Evolutionary conservation across 1,284 basidiomycete species (phyloP), one percentile per base, ranked within the genome.

Genomic region (Rhizoctonia solani): DNA sequence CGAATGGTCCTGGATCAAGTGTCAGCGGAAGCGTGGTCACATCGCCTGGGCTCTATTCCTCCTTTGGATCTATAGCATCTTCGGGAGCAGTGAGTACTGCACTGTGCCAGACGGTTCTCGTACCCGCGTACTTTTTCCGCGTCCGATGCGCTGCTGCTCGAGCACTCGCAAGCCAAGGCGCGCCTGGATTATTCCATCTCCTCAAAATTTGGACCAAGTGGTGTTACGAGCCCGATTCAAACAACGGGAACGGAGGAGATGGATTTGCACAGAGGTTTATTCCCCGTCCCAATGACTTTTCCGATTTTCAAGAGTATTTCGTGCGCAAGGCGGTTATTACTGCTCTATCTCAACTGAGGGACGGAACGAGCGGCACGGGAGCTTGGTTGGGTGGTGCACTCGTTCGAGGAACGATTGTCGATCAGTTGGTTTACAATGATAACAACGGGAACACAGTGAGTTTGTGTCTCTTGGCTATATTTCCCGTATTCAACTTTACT

Each of bases 101-200:
- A 3, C 82, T 99, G 61, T 94, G 94, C 27, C 93, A 94, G 78
- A 95, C 94, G 0, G 90, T 97, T 3, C 83, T 99, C 27, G 95
- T 98, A 23, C 87, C 90, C 41, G 98, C 98, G 75, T 99, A 99
- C 79, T 98, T 92, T 77, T 97, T 91, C 76, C 89, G 95, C n/a
- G 92, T 99, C 65, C 90, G 97, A 9, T 95, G 93, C 77, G 97
- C 98, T 78, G 97, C 97, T 1, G 93, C 92, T 3, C 78, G 88
- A 47, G 93, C 93, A 0, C 83, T 99, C 34, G 88, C 95, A 54
- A 83, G 83, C 41, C 94, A 96, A 75, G 75, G 91, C 82, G 25
- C 25, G 44, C 29, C 59, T 63, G 97, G 97, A 3, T 82, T 98
- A 14, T 99, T 98, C 78, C 93, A 97, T 74, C 84, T 99, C 29